Evolutionary conservation across 1,284 basidiomycete species (phyloP).

Genomic region (Austroboletus rostrupii): DNA sequence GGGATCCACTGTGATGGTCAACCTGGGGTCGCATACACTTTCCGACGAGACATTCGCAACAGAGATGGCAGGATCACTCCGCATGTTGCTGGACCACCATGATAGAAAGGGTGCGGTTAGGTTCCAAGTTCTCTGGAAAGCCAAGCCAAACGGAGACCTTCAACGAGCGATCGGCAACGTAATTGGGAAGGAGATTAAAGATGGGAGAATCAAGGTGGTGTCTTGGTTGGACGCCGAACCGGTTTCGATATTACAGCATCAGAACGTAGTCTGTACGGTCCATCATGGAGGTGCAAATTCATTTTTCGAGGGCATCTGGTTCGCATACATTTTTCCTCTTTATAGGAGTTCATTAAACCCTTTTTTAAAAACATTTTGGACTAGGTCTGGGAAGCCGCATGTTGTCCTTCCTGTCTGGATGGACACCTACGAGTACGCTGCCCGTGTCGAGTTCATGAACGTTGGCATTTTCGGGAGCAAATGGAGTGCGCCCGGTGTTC

Average conservation of each 20-base stretch:
- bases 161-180: not conserved
- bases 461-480: constrained; percentile 12
- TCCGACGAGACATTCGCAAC: not conserved
- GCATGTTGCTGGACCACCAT: not conserved
- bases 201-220: constrained; percentile 2
- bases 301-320: not conserved
- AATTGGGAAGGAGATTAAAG: not conserved
- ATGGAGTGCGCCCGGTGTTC: constrained; percentile 3
- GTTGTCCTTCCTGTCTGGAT: constrained; percentile 13
- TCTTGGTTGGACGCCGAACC: not conserved
- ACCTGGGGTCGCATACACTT: not conserved
- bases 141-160: not conserved
- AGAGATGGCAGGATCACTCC: not conserved
- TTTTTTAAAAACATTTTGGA: not conserved
- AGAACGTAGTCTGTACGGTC: not conserved
- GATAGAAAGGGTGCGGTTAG: not conserved
- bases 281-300: not conserved
- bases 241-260: not conserved
- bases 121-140: not conserved
- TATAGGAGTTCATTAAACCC: not conserved
- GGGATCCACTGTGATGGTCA: not conserved
- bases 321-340: not conserved
- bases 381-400: constrained; percentile 9
- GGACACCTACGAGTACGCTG: constrained; percentile 16
- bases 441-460: constrained; percentile 10